Evolutionary conservation across 352 stramenopile species (phyloP), one percentile per base, ranked within the genome.

Genomic region (Halophytophthora polymorphica): DNA sequence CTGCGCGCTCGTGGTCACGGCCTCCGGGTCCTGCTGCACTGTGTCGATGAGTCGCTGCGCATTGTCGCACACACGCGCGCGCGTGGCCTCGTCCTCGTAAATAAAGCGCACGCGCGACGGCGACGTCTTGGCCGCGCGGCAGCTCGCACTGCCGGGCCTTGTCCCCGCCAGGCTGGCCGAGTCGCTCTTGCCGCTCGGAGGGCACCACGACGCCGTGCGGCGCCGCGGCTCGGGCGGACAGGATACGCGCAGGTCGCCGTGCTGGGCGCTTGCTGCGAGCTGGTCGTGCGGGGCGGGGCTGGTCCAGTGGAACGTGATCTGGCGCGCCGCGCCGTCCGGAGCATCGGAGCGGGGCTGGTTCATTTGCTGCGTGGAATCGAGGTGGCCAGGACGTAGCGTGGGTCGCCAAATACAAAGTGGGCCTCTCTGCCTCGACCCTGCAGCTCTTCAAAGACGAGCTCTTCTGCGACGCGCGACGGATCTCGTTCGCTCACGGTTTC

Each of bases 11-110:
- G 59, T 52, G 21, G 58, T 60, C 33, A 41, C 56, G 0, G 66
- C 53, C 23, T 60, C 41, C 0, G 56, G 61, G 39, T 75, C 62
- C 4, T 67, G 55, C 22, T 72, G 62, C 8, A 64, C 56, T 34
- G 57, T 51, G n/a, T 75, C 57, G n/a, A 75, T 53, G 18, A 75
- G 58, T 7, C 50, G 58, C 14, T 70, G 54, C 25, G 62, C 66
- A 34, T 75, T 75, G 2, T 61, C 49, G 42, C 66, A 75, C 6
- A 75, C 61, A 2, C 66, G 66, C 11, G 57, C 53, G 40, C 70
- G 70, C 18, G 58, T 45, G 33, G 57, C 63, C 58, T 75, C 66
- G 34, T 75, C 62, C 35, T 72, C 54, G 45, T 72, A 75, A 19
- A 66, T 60, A 44, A 75, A 54, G n/a, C 58, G 58, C 29, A 78